Base-by-base conservation (phyloP, 2,329 filamentous ascomycete genomes). In the Alternaria consortialis region DNA sequence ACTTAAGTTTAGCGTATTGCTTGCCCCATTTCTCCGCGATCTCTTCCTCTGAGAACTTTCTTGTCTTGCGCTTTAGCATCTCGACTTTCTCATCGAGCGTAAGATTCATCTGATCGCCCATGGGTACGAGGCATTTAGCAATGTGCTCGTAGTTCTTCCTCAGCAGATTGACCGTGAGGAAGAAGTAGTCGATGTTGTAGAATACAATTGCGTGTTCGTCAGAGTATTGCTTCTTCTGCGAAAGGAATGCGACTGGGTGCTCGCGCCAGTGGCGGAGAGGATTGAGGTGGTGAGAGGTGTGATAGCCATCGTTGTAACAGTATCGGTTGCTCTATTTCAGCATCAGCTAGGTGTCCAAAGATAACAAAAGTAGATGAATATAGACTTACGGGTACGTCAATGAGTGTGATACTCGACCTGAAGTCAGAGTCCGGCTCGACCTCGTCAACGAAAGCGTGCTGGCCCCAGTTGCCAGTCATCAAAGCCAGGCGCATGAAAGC, bases 391-490 rank as follows among this genome's bases (percentile, higher is more conserved):
- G 89, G 84, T 7, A 94, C 90, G 71, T 94, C 91, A 56, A 94
- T 88, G 25, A 94, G 75, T 0, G 91, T 94, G 66, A 94, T 91
- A 75, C 91, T 93, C 0, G 90, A 92, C 36, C 91, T 84, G 70
- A 89, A 94, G 73, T 94, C 91, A 0, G 90, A 93, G 70, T 91
- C 86, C 0, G 91, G 91, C 67, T 92, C 88, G 12, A 87, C 81
- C 20, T 89, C 86, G 69, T 94, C 91, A 7, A 94, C 91, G 65
- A 94, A 89, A 1, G 91, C 91, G 74, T 94, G 91, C 74, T 94
- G 91, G 4, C 90, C 91, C 90, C 91, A 94, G 74, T 94, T 94
- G 1, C 91, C 91, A 7, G 91, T 84, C 91, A 94, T 94, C 64
- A 94, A 77, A 0, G 88, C 91, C 17, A 92, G 68, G 0, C 91